Conservation (phyloP, 345 rosid genomes). For the Ailanthus altissimus region DNA sequence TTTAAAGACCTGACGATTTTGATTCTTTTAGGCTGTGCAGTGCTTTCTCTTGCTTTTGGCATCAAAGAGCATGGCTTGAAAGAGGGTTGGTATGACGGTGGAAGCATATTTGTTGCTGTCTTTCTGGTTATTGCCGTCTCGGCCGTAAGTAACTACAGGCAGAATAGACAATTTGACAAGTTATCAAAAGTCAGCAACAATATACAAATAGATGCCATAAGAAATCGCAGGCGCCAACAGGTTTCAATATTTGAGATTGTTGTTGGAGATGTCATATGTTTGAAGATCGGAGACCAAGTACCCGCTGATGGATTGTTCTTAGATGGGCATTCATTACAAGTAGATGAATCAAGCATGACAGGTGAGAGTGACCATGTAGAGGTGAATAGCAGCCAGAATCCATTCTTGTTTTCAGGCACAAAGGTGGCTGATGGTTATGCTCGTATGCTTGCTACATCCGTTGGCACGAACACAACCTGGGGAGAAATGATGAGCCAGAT, state of each 20-base stretch:
- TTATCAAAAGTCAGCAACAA: conserved; percentile 53
- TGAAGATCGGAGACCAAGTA: conserved; percentile 67
- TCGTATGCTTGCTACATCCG: conserved; percentile 63
- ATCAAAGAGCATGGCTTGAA: conserved; percentile 56
- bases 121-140: conserved; percentile 57
- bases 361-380: conserved; percentile 58
- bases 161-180: conserved; percentile 53
- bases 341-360: conserved; percentile 70
- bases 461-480: conserved; percentile 76
- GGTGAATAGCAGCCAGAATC: conserved; percentile 36
- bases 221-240: conserved; percentile 47
- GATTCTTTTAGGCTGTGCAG: conserved; percentile 60
- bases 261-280: conserved; percentile 59
- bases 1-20: conserved; percentile 56
- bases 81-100: conserved; percentile 81
- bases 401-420: conserved; percentile 63
- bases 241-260: conserved; percentile 61
- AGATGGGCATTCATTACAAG: conserved; percentile 47
- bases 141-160: conserved; percentile 51
- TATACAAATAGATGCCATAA: conserved; percentile 51
- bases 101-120: conserved; percentile 59
- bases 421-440: conserved; percentile 58
- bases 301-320: conserved; percentile 68
- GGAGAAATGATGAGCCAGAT: conserved; percentile 77
- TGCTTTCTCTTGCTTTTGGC: conserved; percentile 62